Conservation (phyloP, 139 green algal genomes). For the Spirogloea muscicola region DNA sequence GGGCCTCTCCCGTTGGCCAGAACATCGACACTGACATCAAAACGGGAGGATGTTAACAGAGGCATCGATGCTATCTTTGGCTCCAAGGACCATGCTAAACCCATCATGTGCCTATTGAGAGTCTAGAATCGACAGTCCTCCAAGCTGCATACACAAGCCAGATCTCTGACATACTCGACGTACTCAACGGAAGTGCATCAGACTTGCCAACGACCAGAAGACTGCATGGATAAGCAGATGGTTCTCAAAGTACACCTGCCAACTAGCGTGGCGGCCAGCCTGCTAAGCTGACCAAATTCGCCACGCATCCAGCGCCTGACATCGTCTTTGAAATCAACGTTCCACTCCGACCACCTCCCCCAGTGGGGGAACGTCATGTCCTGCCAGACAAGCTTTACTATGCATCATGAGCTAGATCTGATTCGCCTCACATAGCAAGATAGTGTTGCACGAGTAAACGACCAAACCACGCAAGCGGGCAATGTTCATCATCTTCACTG, state of each 20-base stretch:
- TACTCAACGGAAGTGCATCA: background rate
- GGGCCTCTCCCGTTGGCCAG: constrained; percentile 60
- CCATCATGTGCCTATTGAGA: background rate
- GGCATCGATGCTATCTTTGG: too few species aligned
- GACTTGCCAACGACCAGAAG: background rate
- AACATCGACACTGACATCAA: constrained; percentile 39
- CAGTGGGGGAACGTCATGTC: constrained; percentile 63
- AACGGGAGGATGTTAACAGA: too few species aligned
- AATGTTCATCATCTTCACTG: background rate
- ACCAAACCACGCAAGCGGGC: constrained; percentile 2
- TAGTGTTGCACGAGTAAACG: background rate
- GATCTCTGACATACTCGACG: constrained; percentile 1
- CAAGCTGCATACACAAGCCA: background rate
- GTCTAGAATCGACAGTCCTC: background rate
- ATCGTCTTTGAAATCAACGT: constrained; percentile 84
- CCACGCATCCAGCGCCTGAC: constrained; percentile 71
- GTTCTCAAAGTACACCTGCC: constrained; percentile 12
- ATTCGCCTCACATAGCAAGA: background rate
- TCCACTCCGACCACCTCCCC: constrained; percentile 96
- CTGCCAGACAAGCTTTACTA: constrained; percentile 57
- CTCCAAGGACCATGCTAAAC: background rate
- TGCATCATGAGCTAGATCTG: background rate
- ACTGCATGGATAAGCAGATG: background rate
- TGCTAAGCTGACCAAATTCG: constrained; percentile 26
- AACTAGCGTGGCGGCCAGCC: constrained; percentile 43